These are phyloP conservation scores for Aeschynomene evenia DNA, from an alignment of 306 rosid genomes.

Conservation along the genomic window DNA sequence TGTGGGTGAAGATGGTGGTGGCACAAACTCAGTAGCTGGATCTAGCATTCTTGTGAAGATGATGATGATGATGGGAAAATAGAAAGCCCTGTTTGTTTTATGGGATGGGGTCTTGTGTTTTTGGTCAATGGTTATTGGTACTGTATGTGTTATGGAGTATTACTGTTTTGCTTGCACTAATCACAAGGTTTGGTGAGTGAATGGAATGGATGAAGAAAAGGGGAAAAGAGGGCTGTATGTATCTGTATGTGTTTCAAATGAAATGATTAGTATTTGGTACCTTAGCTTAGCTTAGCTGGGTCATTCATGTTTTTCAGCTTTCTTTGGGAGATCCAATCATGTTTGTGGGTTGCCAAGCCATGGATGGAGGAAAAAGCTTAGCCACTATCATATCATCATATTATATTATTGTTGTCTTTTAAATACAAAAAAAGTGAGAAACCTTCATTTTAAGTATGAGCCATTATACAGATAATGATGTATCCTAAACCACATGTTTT, in stretches of 20 bases:
- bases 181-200: conserved; percentile 13
- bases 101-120: background rate
- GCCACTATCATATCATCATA: background rate
- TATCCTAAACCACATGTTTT: no score
- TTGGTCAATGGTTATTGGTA: background rate
- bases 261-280: conserved; percentile 31
- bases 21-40: conserved; percentile 74
- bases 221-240: conserved; percentile 27
- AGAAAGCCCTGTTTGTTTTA: background rate
- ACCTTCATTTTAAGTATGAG: no score
- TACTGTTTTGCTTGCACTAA: conserved; percentile 20
- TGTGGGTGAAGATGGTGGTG: conserved; percentile 86
- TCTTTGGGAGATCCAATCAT: conserved; percentile 29
- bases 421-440: background rate
- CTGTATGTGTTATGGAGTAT: background rate
- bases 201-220: conserved; percentile 3
- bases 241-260: no score
- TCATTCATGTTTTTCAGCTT: conserved; percentile 21
- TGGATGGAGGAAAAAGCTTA: background rate
- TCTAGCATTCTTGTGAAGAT: conserved; percentile 57
- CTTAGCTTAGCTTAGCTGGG: no score
- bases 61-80: background rate
- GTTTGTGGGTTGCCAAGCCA: no score
- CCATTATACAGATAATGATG: no score
- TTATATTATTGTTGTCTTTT: background rate